Evolutionary conservation across 225 moss, liverwort and hornwort species (phyloP), one percentile per base, ranked within the genome.

Genomic region (Physcomitrium patens): DNA sequence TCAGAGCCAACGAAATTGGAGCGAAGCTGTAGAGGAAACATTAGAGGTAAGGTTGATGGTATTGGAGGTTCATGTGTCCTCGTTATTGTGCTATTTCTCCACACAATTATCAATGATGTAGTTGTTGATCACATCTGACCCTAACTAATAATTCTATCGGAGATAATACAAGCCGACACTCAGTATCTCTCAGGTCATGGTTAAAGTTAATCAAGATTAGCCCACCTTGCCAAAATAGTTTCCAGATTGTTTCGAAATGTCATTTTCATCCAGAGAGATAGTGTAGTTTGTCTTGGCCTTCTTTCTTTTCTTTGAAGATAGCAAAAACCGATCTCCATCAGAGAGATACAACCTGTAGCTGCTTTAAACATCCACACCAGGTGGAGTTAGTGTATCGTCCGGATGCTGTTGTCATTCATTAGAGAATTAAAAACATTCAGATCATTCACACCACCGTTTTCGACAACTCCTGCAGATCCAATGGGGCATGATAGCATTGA

Each of bases 141-240:
- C 20, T 31, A 61, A n/a, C 63, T 47, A 9, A 48, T 24, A 64
- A 46, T 22, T 48, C 8, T 16, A n/a, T 53, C n/a, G 10, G 12
- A 23, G 37, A 10, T 0, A n/a, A 10, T n/a, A 48, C 37, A 49
- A 23, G 58, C 17, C 24, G 12, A 24, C 24, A 45, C 9, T 60
- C 18, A 9, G 9, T 59, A 41, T 49, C 12, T 11, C 12, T 49
- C 12, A 67, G 51, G 26, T 24, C 31, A 56, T 47, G 23, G 5
- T 5, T 7, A 41, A 74, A 52, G 22, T 0, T 1, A 48, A 48
- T 65, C 26, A 55, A 62, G 22, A 14, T 48, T 37, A 63, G 27
- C 79, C 69, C 12, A 89, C 97, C 87, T 91, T 99, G 73, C 99
- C 99, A 86, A 99, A 99, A 78, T 90, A 99, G 56, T 93, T 99